Conservation (phyloP, 768 basidiomycete species). For the Tricholoma matsutake region DNA sequence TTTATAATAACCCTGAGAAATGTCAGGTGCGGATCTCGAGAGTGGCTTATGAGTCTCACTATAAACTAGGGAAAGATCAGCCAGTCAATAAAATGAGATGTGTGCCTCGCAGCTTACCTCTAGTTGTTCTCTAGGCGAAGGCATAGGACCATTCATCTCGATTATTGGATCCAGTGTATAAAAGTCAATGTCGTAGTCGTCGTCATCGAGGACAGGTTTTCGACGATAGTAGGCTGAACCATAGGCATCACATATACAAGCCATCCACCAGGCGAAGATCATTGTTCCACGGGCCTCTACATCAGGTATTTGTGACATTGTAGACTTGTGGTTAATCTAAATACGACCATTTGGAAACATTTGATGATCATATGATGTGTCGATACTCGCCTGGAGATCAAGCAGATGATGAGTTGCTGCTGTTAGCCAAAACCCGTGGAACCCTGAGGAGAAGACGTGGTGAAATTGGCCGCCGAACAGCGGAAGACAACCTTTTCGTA, state of each 20-base stretch:
- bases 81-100: slow-evolving; percentile 11
- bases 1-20: slow-evolving; percentile 71
- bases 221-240: slow-evolving; percentile 80
- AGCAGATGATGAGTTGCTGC: slow-evolving; percentile 76
- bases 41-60: slow-evolving; percentile 40
- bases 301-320: slow-evolving; percentile 69
- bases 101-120: slow-evolving; percentile 47
- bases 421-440: slow-evolving; percentile 82
- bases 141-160: slow-evolving; percentile 41
- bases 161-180: slow-evolving; percentile 68
- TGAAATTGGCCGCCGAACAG: neutral
- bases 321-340: slow-evolving; percentile 83
- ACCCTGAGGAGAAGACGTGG: slow-evolving; percentile 45
- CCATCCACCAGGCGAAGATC: slow-evolving; percentile 95
- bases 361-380: slow-evolving; percentile 4
- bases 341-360: slow-evolving; percentile 9
- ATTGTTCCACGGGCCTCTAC: slow-evolving; percentile 76
- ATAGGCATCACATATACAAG: slow-evolving; percentile 81
- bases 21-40: slow-evolving; percentile 10
- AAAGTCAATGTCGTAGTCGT: slow-evolving; percentile 88
- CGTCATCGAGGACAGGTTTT: slow-evolving; percentile 83
- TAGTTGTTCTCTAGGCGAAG: slow-evolving; percentile 74
- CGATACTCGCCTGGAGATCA: slow-evolving; percentile 60
- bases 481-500: slow-evolving; percentile 26
- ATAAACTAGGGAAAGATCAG: slow-evolving; percentile 48